Percentiles rank a stretch among this genome's conserved stretches.
Conservation (phyloP, 1,284 basidiomycete species). For the Kalmanozyma brasiliensis region DNA sequence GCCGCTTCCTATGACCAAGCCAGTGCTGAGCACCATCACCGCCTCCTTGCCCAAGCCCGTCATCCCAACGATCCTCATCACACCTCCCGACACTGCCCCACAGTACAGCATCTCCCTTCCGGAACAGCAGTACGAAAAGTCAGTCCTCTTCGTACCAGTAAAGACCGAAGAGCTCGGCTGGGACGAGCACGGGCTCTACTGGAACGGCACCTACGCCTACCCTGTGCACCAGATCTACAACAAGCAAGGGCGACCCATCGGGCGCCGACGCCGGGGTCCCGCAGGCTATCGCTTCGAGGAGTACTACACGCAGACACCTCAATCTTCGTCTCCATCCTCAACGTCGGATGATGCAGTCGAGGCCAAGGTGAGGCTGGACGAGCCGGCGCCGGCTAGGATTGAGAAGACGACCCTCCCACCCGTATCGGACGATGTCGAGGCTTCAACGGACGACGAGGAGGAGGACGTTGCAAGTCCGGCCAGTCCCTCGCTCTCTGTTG, state of each 20-base stretch:
- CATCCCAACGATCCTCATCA: slow-evolving; percentile 54
- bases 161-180: slow-evolving; percentile 61
- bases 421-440: neutral
- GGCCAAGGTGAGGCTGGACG: slow-evolving; percentile 29
- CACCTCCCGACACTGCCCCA: slow-evolving; percentile 40
- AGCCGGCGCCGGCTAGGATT: slow-evolving; percentile 39
- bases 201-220: slow-evolving; percentile 58
- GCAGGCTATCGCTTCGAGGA: slow-evolving; percentile 44
- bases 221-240: slow-evolving; percentile 49
- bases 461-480: slow-evolving; percentile 17
- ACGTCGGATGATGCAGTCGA: slow-evolving; percentile 14
- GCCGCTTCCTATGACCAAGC: slow-evolving; percentile 8
- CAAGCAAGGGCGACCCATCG: slow-evolving; percentile 37
- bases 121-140: slow-evolving; percentile 52
- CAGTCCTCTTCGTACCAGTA: slow-evolving; percentile 58
- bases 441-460: slow-evolving; percentile 4
- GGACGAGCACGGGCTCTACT: slow-evolving; percentile 61
- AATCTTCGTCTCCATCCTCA: slow-evolving; percentile 2
- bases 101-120: slow-evolving; percentile 36
- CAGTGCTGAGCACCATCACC: slow-evolving; percentile 15
- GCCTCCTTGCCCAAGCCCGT: slow-evolving; percentile 8
- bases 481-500: slow-evolving; percentile 24
- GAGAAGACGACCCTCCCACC: slow-evolving; percentile 1
- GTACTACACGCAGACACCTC: slow-evolving; percentile 36
- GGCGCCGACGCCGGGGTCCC: slow-evolving; percentile 38